These are phyloP conservation scores for Acanthamoeba sp. DNA, from an alignment of 208 protist species.

Conservation along the genomic window DNA sequence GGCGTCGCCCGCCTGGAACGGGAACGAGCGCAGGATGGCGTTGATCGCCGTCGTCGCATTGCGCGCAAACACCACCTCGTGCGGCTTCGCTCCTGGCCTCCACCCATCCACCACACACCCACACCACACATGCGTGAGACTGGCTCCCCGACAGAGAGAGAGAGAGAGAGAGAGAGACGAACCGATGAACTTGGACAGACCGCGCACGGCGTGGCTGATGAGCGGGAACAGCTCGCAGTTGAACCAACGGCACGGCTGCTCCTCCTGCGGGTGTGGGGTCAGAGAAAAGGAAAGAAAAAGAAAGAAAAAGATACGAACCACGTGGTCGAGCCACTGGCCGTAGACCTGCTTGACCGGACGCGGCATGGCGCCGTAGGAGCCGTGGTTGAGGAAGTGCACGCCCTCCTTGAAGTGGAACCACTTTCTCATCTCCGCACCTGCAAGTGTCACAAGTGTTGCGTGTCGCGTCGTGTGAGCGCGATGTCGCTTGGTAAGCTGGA, in stretches of 20 bases:
- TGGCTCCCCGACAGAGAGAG: no score
- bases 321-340: conserved; percentile 20
- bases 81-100: background rate
- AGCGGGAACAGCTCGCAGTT: conserved; percentile 33
- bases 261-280: conserved; percentile 1
- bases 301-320: background rate
- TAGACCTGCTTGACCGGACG: conserved; percentile 31
- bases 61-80: background rate
- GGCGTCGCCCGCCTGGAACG: background rate
- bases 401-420: conserved; percentile 58
- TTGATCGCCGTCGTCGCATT: conserved; percentile 31
- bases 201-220: conserved; percentile 1
- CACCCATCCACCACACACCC: no score
- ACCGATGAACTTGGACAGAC: conserved; percentile 9
- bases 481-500: background rate
- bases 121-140: no score
- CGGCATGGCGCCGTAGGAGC: conserved; percentile 51
- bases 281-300: background rate
- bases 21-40: conserved; percentile 45
- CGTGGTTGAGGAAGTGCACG: conserved; percentile 60
- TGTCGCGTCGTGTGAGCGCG: background rate
- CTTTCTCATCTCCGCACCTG: conserved; percentile 33
- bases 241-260: conserved; percentile 57
- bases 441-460: background rate
- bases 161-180: background rate